These are phyloP conservation scores for Davidsoniella virescens DNA, from an alignment of 2,329 filamentous ascomycete genomes.

Conservation along the genomic window DNA sequence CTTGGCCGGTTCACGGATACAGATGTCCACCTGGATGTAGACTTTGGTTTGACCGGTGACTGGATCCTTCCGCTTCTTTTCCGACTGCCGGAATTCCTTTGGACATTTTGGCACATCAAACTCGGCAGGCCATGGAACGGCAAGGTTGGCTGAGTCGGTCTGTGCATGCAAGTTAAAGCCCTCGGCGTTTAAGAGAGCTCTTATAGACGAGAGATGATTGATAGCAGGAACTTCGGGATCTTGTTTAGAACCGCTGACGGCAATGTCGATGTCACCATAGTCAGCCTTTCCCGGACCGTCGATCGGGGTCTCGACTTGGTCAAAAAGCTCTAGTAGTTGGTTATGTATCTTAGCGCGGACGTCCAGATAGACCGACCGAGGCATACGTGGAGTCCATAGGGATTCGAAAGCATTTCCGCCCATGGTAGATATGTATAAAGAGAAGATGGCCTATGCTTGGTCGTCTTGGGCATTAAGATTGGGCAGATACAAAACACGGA, in stretches of 20 bases:
- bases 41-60: not conserved
- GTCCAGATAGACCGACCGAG: constrained; percentile 35
- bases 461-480: not conserved
- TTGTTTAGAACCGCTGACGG: constrained; percentile 30
- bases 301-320: constrained; percentile 40
- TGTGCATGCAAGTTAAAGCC: not conserved
- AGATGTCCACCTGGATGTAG: constrained; percentile 52
- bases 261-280: constrained; percentile 59
- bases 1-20: constrained; percentile 29
- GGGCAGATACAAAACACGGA: not conserved
- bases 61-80: not conserved
- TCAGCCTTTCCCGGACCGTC: constrained; percentile 53
- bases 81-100: not conserved
- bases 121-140: constrained; percentile 36
- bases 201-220: not conserved
- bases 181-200: constrained; percentile 19
- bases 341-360: constrained; percentile 30
- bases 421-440: too few relatives aligned
- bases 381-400: constrained; percentile 51
- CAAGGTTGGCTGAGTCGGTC: constrained; percentile 25
- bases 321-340: constrained; percentile 35
- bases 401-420: constrained; percentile 15
- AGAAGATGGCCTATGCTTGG: not conserved
- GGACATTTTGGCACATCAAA: constrained; percentile 1
- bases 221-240: not conserved